phyloP scores from a whole-genome alignment of 495 filamentous ascomycete species.

The Choiromyces venosus region DNA sequence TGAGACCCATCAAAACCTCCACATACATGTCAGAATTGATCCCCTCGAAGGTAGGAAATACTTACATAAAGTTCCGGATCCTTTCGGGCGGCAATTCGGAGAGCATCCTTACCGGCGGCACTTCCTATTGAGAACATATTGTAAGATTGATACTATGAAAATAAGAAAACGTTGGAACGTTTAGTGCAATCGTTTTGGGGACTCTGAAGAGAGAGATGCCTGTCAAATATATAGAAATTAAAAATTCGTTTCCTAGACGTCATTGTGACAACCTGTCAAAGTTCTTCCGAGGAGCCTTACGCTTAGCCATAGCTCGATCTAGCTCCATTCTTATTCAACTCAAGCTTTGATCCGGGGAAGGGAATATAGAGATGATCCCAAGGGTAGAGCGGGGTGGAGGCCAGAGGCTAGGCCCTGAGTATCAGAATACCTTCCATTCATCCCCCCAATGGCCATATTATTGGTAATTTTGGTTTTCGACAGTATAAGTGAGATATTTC shows the following conservation, averaged over 20 bases:
- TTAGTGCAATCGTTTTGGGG: neutral
- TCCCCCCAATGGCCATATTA: neutral
- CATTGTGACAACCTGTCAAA: neutral
- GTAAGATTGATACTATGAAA: neutral
- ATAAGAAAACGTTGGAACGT: neutral
- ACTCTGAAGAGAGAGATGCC: neutral
- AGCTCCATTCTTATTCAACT: neutral
- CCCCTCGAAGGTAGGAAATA: neutral
- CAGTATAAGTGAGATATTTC: neutral
- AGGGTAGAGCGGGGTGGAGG: neutral
- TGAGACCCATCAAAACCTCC: constrained; percentile 82
- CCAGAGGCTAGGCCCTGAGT: neutral
- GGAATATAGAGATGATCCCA: neutral
- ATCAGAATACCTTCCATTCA: neutral
- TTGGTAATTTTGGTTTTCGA: neutral
- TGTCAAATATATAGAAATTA: neutral
- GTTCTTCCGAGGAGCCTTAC: neutral
- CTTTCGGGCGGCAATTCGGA: constrained; percentile 61
- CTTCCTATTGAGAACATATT: constrained; percentile 23
- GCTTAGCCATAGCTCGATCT: neutral
- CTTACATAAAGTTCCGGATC: constrained; percentile 80
- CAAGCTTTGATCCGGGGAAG: neutral
- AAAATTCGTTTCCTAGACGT: neutral
- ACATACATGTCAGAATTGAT: neutral
- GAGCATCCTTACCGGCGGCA: constrained; percentile 46